These are phyloP conservation scores for Didymella glomerata DNA, from an alignment of 2,329 filamentous ascomycete species.

Conservation along the genomic window DNA sequence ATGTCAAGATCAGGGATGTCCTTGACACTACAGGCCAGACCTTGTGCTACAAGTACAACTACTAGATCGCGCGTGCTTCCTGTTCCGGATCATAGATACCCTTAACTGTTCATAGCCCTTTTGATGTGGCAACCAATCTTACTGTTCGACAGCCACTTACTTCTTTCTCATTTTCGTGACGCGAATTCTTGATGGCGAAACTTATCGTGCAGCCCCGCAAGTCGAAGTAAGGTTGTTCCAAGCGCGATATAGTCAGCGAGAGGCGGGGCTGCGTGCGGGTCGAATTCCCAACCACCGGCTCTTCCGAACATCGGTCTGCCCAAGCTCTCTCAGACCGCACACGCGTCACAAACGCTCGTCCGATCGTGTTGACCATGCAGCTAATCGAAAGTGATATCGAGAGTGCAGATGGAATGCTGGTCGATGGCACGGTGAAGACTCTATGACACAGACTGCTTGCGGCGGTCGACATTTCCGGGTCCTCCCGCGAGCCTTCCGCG, in stretches of 20 bases:
- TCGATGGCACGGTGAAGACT: neutral
- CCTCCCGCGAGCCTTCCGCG: neutral
- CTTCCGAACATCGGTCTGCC: neutral
- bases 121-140: neutral
- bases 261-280: neutral
- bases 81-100: slow-evolving; percentile 5
- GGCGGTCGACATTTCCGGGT: neutral
- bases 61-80: slow-evolving; percentile 28
- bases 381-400: no score
- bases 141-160: neutral
- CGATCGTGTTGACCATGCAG: neutral
- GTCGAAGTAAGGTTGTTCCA: neutral
- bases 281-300: neutral
- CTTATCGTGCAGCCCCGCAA: neutral
- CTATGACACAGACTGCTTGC: neutral
- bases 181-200: neutral
- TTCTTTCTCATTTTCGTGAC: neutral
- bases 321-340: neutral
- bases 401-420: neutral
- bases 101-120: slow-evolving; percentile 7
- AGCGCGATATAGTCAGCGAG: neutral
- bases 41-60: slow-evolving; percentile 50
- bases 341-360: neutral
- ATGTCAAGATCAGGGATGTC: slow-evolving; percentile 41
- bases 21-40: slow-evolving; percentile 36